These are phyloP conservation scores for Geotrichum candidum DNA, from an alignment of 1,139 yeast species.

Conservation along the genomic window DNA sequence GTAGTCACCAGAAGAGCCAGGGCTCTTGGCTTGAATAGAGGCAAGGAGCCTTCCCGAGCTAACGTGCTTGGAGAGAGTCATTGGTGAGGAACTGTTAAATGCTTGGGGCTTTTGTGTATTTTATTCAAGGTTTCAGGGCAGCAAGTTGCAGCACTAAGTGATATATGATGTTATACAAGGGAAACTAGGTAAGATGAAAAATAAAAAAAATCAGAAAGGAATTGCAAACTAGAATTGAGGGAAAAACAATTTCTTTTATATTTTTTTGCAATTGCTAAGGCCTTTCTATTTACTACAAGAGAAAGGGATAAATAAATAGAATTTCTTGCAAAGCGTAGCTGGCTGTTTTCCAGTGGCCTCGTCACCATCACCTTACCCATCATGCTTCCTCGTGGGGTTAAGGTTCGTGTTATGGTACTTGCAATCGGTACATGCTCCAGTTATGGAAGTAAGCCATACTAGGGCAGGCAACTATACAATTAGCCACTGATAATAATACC, in stretches of 20 bases:
- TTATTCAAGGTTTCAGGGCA: background rate
- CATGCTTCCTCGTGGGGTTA: background rate
- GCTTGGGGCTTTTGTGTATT: background rate
- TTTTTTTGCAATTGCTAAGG: background rate
- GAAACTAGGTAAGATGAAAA: background rate
- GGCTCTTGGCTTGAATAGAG: slow-evolving; percentile 23
- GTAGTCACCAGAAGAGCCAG: slow-evolving; percentile 20
- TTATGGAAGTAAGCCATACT: background rate
- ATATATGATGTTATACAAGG: background rate
- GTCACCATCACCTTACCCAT: background rate
- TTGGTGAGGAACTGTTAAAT: slow-evolving; percentile 15
- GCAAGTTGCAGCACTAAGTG: background rate
- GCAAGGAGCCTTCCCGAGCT: slow-evolving; percentile 32
- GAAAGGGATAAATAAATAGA: background rate
- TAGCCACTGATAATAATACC: background rate
- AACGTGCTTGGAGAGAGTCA: slow-evolving; percentile 35
- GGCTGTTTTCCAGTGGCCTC: too few species aligned
- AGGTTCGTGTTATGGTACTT: background rate
- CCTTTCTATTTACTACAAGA: background rate
- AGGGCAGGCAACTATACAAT: background rate
- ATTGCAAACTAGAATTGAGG: background rate
- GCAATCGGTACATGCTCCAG: background rate
- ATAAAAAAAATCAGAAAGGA: background rate
- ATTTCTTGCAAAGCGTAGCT: background rate
- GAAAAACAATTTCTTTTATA: background rate